Conservation (phyloP, 371 early-diverging fungal genomes). For the Phascolomyces articulosus region DNA sequence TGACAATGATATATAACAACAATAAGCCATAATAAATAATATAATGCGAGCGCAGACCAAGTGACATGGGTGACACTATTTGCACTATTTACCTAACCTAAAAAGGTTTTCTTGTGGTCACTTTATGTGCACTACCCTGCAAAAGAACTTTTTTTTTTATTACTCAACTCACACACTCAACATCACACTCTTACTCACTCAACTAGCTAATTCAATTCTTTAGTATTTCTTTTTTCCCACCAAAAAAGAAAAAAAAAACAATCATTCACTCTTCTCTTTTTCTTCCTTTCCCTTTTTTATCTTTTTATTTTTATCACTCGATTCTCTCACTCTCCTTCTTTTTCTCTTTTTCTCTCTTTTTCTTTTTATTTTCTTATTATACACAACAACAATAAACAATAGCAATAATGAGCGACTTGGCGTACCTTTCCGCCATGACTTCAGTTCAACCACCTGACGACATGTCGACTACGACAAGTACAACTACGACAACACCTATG, state of each 20-base stretch:
- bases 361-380: neutral
- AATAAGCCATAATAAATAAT: no score
- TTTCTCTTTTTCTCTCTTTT: constrained; percentile 1
- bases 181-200: no score
- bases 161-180: no score
- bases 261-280: no score
- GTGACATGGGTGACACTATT: constrained; percentile 6
- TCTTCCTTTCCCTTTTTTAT: neutral
- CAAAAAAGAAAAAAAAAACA: neutral
- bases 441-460: neutral
- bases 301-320: neutral
- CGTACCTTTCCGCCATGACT: constrained; percentile 10
- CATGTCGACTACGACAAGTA: neutral
- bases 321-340: neutral
- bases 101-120: constrained; percentile 1
- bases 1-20: no score
- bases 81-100: neutral
- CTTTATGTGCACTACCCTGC: neutral
- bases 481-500: neutral
- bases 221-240: constrained; percentile 14
- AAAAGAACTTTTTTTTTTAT: no score
- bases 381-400: neutral
- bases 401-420: constrained; percentile 9
- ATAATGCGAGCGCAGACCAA: constrained; percentile 4
- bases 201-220: no score